A percentile compares a stretch with the other conserved stretches of the same genome.
Conservation (phyloP, 257 asterid genomes). For the Nicotiana knightiana region DNA sequence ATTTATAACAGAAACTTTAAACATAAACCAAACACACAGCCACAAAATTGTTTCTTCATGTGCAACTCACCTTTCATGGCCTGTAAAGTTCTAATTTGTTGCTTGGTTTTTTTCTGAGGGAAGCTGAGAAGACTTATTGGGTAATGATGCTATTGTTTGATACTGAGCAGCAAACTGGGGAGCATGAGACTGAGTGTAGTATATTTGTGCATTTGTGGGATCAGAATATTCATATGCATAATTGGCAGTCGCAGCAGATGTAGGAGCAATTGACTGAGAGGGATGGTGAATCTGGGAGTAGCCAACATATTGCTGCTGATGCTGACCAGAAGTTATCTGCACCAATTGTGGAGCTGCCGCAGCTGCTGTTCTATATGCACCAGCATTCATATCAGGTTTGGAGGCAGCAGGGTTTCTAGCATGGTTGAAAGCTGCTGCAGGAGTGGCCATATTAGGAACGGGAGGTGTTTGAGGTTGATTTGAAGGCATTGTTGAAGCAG, state of each 20-base stretch:
- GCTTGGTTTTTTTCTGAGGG: slow-evolving; percentile 49
- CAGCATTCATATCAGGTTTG: slow-evolving; percentile 58
- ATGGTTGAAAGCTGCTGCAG: slow-evolving; percentile 41
- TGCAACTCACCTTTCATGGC: slow-evolving; percentile 50
- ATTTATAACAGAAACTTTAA: slow-evolving; percentile 29
- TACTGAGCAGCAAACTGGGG: slow-evolving; percentile 72
- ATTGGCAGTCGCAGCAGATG: slow-evolving; percentile 44
- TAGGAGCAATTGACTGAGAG: slow-evolving; percentile 56
- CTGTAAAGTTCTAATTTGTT: slow-evolving; percentile 41
- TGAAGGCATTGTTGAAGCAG: slow-evolving; percentile 43
- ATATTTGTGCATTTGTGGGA: slow-evolving; percentile 60
- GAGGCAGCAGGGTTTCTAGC: slow-evolving; percentile 38
- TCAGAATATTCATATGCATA: slow-evolving; percentile 64
- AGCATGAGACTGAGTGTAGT: slow-evolving; percentile 58
- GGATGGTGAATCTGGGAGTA: slow-evolving; percentile 74
- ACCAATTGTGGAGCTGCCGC: slow-evolving; percentile 43
- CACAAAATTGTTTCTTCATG: slow-evolving; percentile 72
- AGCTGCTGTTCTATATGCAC: slow-evolving; percentile 49
- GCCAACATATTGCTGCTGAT: slow-evolving; percentile 58
- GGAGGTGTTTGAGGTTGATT: slow-evolving; percentile 55
- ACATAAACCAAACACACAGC: slow-evolving; percentile 38
- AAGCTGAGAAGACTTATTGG: slow-evolving; percentile 53
- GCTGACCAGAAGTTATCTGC: slow-evolving; percentile 52
- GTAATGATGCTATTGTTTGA: slow-evolving; percentile 52
- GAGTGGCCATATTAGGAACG: slow-evolving; percentile 25